Base-by-base conservation (phyloP, 2,329 filamentous ascomycete genomes). In the Nemania sp. region DNA sequence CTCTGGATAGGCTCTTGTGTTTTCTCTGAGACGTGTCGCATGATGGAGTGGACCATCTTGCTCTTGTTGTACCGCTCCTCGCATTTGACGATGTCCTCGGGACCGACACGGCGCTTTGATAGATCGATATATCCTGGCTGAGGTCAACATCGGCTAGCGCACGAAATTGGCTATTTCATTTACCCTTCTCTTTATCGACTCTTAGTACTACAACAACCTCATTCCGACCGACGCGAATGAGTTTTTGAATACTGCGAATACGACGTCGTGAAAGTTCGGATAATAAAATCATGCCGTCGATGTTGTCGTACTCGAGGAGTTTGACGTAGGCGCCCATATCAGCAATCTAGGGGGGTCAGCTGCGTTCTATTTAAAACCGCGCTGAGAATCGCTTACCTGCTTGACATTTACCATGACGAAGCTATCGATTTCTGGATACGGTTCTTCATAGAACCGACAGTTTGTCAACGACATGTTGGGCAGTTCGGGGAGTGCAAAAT, bases 351-450 rank as follows among this genome's bases (percentile, higher is more conserved):
- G 51, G 24, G 54, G 49, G 52, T 55, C 19, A 60, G 54, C 43
- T 19, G 12, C 34, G 23, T 40, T 11, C 24, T 26, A 26, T 26
- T 36, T 20, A 56, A 45, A 34, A 22, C 22, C 39, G 26, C 44
- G 53, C 22, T 45, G 46, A 44, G 41, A 46, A 42, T 51, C 41
- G 59, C 58, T 50, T 53, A 92, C 89, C 86, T 96, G 91, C 84
- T 96, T 96, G 69, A 97, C 94, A 77, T 97, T 99, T 74, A 99
- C 94, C 94, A 99, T 99, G 73, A 99, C 95, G 78, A 97, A 97
- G 82, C 91, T 96, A 78, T 99, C 94, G 73, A 99, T 93, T 82
- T 97, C 94, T 55, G 91, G 91, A 71, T 89, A 97, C 77, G 96
- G 96, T 79, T 96, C 91, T 82, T 96, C 91, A 75, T 96, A 97